Conservation (phyloP, 768 basidiomycete genomes). For the Suillus weaverae region DNA sequence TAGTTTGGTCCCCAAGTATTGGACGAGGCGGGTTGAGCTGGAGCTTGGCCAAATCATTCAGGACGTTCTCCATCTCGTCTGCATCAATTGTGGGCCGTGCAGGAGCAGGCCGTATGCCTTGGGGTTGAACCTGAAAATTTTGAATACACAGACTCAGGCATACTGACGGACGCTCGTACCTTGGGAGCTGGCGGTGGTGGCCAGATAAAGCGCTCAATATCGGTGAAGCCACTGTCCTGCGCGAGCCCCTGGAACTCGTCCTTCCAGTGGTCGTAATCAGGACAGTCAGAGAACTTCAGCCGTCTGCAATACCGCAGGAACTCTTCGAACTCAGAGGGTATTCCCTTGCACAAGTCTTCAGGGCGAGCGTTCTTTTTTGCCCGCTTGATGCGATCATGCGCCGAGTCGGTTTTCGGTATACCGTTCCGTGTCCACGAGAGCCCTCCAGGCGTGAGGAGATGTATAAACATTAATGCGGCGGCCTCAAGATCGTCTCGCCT, state of each 20-base stretch:
- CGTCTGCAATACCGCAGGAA: conserved; percentile 71
- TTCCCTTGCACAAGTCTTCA: conserved; percentile 65
- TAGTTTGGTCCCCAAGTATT: conserved; percentile 52
- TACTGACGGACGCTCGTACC: conserved; percentile 21
- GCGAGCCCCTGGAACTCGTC: conserved; percentile 67
- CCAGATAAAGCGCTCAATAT: conserved; percentile 68
- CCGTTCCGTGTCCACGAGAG: conserved; percentile 79
- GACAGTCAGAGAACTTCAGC: conserved; percentile 65
- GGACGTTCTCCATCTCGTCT: conserved; percentile 53
- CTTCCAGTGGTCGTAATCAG: conserved; percentile 67
- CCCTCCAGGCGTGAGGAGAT: conserved; percentile 74
- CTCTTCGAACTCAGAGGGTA: conserved; percentile 74
- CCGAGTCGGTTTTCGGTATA: conserved; percentile 67
- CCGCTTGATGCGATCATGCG: conserved; percentile 62
- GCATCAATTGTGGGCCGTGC: conserved; percentile 29
- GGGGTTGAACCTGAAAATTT: conserved; percentile 30
- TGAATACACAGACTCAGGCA: conserved; percentile 2
- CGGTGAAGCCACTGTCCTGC: conserved; percentile 54
- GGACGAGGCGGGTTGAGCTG: conserved; percentile 49
- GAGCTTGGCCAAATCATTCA: conserved; percentile 60
- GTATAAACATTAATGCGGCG: conserved; percentile 75
- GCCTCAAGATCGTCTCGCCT: conserved; percentile 81
- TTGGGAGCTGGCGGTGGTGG: conserved; percentile 50
- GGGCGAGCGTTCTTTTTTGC: conserved; percentile 61
- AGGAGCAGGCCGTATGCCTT: conserved; percentile 22